Evolutionary conservation across 2,329 filamentous ascomycete genomes (phyloP), one percentile per base, ranked within the genome.

Genomic region (Aurifilum marmelostoma): DNA sequence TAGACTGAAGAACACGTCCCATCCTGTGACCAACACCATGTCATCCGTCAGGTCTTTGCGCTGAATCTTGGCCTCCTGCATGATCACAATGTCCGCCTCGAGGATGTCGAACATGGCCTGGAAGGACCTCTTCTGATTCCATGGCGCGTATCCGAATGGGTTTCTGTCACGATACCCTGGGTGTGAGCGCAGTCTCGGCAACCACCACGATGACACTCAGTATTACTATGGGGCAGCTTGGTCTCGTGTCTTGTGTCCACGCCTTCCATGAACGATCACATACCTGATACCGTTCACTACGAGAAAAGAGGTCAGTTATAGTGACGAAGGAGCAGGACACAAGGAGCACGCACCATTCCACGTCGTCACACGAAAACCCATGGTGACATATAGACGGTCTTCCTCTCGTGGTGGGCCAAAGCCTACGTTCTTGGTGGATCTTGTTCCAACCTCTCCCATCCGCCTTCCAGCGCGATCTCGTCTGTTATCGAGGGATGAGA

Each of bases 61-160:
- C 77, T 98, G 96, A 54, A 98, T 97, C 81, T 98, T 99, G 58
- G 93, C 90, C 80, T 98, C 96, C 79, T 99, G 96, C 83, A 98
- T 94, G 69, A 97, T 86, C 24, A 98, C 89, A 72, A 99, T 96
- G 78, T 99, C 96, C 66, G 94, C 90, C 77, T 96, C 92, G 8
- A 99, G 86, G 58, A 91, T 92, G 73, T 97, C 92, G 80, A 99
- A 98, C 96, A 98, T 98, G 73, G 91, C 86, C 91, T 93, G 85
- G 74, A 92, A 94, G 2, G 88, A 90, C 73, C 88, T 86, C 65
- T 88, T 88, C 70, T 90, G 87, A 72, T 89, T 84, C 92, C 92
- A 95, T 87, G 92, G 92, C 76, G 93, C 88, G 76, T 94, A 94
- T n/a, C 87, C 86, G 74, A 95, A 95, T 2, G 92, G 92, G 74